Evolutionary conservation across 2,329 filamentous ascomycete species (phyloP).

Genomic region (Fusarium camptoceras): DNA sequence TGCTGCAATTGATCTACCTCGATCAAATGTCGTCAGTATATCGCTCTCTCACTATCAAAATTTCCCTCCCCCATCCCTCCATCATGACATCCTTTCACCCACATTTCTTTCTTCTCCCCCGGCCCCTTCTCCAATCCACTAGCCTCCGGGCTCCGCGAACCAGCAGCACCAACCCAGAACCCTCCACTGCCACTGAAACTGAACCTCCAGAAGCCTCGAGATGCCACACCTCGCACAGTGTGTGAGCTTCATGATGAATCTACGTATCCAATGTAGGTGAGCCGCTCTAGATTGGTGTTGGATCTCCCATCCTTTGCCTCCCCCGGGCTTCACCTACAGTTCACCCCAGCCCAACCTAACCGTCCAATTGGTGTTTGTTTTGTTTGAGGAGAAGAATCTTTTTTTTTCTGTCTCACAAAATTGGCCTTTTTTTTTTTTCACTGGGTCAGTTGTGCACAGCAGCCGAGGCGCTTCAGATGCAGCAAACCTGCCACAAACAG

Average conservation of each 20-base stretch:
- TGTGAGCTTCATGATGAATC: slow-evolving; percentile 5
- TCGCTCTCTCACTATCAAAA: slow-evolving; percentile 4
- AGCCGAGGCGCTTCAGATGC: slow-evolving; percentile 15
- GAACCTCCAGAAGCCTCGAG: slow-evolving; percentile 30
- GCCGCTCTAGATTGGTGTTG: slow-evolving; percentile 36
- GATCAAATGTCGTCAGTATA: slow-evolving; percentile 30
- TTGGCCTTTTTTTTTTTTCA: not conserved
- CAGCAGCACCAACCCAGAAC: slow-evolving; percentile 11
- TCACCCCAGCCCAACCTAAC: slow-evolving; percentile 30
- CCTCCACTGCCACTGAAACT: slow-evolving; percentile 14
- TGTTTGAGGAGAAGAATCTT: slow-evolving; percentile 25
- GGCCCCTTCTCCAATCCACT: slow-evolving; percentile 31
- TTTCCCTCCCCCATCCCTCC: slow-evolving; percentile 33
- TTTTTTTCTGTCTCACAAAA: slow-evolving; percentile 11
- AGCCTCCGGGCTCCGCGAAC: slow-evolving; percentile 25
- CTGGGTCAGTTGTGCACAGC: slow-evolving; percentile 10
- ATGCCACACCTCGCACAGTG: slow-evolving; percentile 31
- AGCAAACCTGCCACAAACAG: not conserved
- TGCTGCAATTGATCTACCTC: slow-evolving; percentile 21
- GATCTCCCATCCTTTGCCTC: slow-evolving; percentile 36
- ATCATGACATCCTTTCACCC: slow-evolving; percentile 41
- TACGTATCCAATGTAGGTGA: slow-evolving; percentile 12
- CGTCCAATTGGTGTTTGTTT: slow-evolving; percentile 38
- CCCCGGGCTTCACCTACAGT: slow-evolving; percentile 29
- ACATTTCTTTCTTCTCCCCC: slow-evolving; percentile 34